A percentile compares a stretch with the other conserved stretches of the same genome.
Conservation (phyloP, 345 rosid genomes). For the Rhizophora apiculata region DNA sequence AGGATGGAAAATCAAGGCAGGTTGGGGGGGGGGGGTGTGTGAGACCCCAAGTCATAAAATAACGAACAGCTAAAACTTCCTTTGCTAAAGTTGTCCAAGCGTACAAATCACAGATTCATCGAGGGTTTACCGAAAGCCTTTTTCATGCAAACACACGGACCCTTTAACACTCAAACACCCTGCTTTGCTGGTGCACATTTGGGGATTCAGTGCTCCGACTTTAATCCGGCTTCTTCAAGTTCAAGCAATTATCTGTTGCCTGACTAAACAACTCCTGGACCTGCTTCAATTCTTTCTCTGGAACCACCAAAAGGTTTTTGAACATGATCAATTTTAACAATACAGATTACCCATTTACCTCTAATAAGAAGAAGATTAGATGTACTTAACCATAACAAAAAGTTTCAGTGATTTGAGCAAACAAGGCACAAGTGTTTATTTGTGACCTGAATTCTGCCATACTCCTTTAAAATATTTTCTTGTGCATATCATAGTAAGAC, state of each 20-base stretch:
- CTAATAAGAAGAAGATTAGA: not conserved
- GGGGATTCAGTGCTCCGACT: not conserved
- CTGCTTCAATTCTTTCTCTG: conserved; percentile 84
- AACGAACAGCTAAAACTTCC: too few relatives aligned
- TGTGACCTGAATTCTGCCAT: not conserved
- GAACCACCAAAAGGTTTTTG: conserved; percentile 8
- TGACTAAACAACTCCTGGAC: conserved; percentile 78
- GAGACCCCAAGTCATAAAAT: too few relatives aligned
- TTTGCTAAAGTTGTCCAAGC: too few relatives aligned
- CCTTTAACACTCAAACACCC: too few relatives aligned
- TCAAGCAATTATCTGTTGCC: conserved; percentile 80
- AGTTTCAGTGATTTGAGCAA: not conserved
- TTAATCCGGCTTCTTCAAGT: conserved; percentile 66
- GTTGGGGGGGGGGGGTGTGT: too few relatives aligned
- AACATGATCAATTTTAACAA: too few relatives aligned
- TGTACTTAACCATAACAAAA: too few relatives aligned
- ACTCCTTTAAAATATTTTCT: not conserved
- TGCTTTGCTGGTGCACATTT: too few relatives aligned
- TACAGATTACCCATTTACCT: not conserved
- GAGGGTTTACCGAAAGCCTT: too few relatives aligned
- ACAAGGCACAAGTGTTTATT: not conserved
- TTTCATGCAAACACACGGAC: too few relatives aligned
- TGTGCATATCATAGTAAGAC: not conserved
- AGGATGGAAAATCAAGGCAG: too few relatives aligned
- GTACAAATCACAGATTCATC: too few relatives aligned